Evolutionary conservation across 2,329 filamentous ascomycete genomes (phyloP).

Genomic region (Penicillium sp.): DNA sequence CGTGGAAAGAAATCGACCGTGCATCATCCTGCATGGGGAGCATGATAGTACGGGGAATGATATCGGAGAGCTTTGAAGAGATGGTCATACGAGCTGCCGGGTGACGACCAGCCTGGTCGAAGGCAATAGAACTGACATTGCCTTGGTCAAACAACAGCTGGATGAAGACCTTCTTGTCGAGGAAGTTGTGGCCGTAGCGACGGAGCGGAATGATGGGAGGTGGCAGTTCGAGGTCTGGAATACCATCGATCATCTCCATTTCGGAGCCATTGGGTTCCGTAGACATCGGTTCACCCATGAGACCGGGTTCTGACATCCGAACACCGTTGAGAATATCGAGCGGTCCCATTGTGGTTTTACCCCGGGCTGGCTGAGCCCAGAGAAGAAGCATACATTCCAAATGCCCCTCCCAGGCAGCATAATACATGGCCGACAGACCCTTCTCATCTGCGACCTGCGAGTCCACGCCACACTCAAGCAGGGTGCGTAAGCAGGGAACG

Average conservation of each 20-base stretch:
- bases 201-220: slow-evolving; percentile 94
- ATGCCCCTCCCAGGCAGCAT: slow-evolving; percentile 97
- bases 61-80: slow-evolving; percentile 91
- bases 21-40: slow-evolving; percentile 96
- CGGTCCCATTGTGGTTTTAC: slow-evolving; percentile 29
- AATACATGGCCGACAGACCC: slow-evolving; percentile 91
- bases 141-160: slow-evolving; percentile 85
- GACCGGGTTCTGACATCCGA: slow-evolving; percentile 30
- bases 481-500: slow-evolving; percentile 78
- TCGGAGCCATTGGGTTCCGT: slow-evolving; percentile 49
- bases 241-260: slow-evolving; percentile 75
- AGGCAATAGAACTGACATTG: slow-evolving; percentile 71
- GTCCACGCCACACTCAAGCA: slow-evolving; percentile 78
- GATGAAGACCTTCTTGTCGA: slow-evolving; percentile 95
- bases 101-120: slow-evolving; percentile 96
- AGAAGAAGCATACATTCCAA: slow-evolving; percentile 91
- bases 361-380: slow-evolving; percentile 40
- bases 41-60: slow-evolving; percentile 95
- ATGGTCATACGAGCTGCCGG: slow-evolving; percentile 93
- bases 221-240: slow-evolving; percentile 86
- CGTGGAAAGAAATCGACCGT: slow-evolving; percentile 89
- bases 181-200: slow-evolving; percentile 95
- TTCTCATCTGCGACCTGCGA: slow-evolving; percentile 87
- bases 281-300: slow-evolving; percentile 27
- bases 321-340: slow-evolving; percentile 39